Conservation (phyloP, 805 yeast species). For the Barnettozyma vustinii region DNA sequence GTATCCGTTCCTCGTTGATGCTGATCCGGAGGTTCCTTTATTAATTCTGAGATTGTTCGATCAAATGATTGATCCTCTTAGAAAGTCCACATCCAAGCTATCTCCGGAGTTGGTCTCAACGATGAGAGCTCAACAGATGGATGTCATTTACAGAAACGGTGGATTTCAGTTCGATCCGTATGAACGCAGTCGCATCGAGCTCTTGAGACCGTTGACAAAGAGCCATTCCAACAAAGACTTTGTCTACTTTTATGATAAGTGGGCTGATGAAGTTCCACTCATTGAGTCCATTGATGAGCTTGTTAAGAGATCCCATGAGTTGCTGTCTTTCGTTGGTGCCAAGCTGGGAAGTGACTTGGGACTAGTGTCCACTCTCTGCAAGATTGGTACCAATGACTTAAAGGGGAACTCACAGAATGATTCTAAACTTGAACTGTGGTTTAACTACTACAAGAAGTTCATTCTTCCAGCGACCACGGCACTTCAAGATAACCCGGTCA, state of each 20-base stretch:
- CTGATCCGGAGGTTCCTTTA: constrained; percentile 44
- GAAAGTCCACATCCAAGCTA: constrained; percentile 22
- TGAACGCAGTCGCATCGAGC: constrained; percentile 14
- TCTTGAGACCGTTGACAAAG: constrained; percentile 28
- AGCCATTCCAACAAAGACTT: constrained; percentile 14
- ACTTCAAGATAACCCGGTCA: constrained; percentile 50
- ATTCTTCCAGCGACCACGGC: constrained; percentile 52
- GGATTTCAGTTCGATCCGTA: not conserved
- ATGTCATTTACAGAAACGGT: constrained; percentile 17
- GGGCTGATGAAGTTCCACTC: constrained; percentile 40
- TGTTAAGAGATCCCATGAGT: constrained; percentile 39
- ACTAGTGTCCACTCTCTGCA: constrained; percentile 53
- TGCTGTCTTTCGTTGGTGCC: constrained; percentile 51
- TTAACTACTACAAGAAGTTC: constrained; percentile 56
- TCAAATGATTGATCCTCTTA: constrained; percentile 45
- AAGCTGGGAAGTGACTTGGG: constrained; percentile 42
- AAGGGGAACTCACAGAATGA: constrained; percentile 14
- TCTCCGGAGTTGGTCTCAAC: constrained; percentile 6
- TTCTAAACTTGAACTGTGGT: constrained; percentile 38
- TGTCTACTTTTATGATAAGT: constrained; percentile 41
- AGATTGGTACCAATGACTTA: constrained; percentile 46
- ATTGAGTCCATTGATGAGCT: constrained; percentile 39
- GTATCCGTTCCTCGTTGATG: constrained; percentile 55
- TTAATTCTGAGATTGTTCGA: constrained; percentile 47
- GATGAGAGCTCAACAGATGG: constrained; percentile 23